Evolutionary conservation across 2,329 filamentous ascomycete species (phyloP).

Genomic region (Colletotrichum liaoningense): DNA sequence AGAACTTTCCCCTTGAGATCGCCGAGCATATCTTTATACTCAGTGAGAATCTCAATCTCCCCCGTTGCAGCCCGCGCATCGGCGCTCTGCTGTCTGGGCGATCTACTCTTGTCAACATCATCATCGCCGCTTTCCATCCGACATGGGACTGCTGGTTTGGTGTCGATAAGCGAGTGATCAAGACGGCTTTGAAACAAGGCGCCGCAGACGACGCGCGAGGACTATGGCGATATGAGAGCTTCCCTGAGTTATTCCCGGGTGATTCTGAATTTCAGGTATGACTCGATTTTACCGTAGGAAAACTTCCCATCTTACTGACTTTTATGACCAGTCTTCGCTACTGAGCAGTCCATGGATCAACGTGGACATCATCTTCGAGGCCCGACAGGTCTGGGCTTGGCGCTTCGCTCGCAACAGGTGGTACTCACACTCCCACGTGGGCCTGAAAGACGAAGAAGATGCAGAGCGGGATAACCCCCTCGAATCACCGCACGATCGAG

Average conservation of each 20-base stretch:
- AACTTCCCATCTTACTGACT: constrained; percentile 15
- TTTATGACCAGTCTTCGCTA: constrained; percentile 51
- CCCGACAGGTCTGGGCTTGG: constrained; percentile 60
- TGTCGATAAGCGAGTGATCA: constrained; percentile 30
- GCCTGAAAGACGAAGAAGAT: constrained; percentile 30
- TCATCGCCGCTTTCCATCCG: constrained; percentile 49
- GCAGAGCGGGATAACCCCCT: constrained; percentile 31
- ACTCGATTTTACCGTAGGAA: not conserved
- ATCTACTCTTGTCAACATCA: constrained; percentile 49
- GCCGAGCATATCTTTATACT: constrained; percentile 64
- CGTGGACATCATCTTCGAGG: constrained; percentile 58
- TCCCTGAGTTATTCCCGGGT: constrained; percentile 43
- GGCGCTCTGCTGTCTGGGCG: constrained; percentile 58
- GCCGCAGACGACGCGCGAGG: constrained; percentile 1
- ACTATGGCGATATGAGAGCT: constrained; percentile 15
- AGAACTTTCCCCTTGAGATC: constrained; percentile 61
- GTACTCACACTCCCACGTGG: constrained; percentile 45
- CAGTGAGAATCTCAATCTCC: constrained; percentile 61
- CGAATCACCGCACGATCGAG: constrained; percentile 36
- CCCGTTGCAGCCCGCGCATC: constrained; percentile 56
- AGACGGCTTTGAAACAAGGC: constrained; percentile 20
- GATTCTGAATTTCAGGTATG: constrained; percentile 58
- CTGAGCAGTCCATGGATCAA: constrained; percentile 57
- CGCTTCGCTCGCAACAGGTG: constrained; percentile 47
- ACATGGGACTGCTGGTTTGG: constrained; percentile 54